Evolutionary conservation across 2,329 filamentous ascomycete species (phyloP), one percentile per base, ranked within the genome.

Genomic region (Leptographium radiaticola): DNA sequence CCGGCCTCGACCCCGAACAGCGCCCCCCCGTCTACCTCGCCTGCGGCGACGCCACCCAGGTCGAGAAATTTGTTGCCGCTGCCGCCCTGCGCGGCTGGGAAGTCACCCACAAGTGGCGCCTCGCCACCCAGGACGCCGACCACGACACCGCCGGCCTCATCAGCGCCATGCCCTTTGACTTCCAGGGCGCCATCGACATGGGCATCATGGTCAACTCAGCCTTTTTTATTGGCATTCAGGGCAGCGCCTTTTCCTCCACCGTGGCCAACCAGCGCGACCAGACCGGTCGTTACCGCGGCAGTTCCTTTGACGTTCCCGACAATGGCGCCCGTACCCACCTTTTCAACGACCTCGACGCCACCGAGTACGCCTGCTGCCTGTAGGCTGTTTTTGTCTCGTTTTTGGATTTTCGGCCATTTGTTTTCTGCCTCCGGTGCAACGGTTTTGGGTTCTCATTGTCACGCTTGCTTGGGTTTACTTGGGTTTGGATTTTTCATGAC

Each of bases 211-310:
- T 67, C 15, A 57, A 56, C 56, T 62, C 61, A 44, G 54, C 60
- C 16, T 68, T 68, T 54, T 68, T 67, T 54, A 44, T 68, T 15
- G 66, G 66, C 18, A 60, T 67, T 31, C 64, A 61, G 40, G 65
- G 65, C 20, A 67, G 65, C 57, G 66, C 65, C 18, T 67, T 67
- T 43, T 65, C 62, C 25, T 61, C 59, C 25, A 65, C 64, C 6
- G 55, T 66, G 6, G 63, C 57, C 25, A 67, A 68, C 60, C 59
- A 62, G 53, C 63, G 66, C 53, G 66, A 68, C 57, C 47, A 55
- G 2, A 67, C 63, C 8, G 65, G 64, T 13, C 59, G 64, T n/a
- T 68, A 68, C 57, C 57, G 66, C n/a, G 65, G 66, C 52, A 66
- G 64, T 59, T 62, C 59, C 2, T 61, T 68, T 43, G 55, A 58